phyloP scores from a whole-genome alignment of 2,329 filamentous ascomycete genomes.

The Coniella vitis region DNA sequence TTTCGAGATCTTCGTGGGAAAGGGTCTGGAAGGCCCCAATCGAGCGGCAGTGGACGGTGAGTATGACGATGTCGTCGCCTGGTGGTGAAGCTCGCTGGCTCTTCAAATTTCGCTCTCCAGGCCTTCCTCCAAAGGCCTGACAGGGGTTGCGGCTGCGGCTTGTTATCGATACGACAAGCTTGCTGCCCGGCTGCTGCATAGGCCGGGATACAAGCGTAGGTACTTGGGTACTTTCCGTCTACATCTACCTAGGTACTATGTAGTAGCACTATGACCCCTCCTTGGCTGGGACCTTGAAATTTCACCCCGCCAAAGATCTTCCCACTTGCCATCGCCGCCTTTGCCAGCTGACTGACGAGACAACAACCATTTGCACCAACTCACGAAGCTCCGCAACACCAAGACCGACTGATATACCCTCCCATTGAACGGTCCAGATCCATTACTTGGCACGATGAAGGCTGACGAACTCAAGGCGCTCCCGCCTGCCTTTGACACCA shows the following conservation, averaged over 20 bases:
- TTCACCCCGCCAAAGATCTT: constrained; percentile 17
- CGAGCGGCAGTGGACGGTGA: no score
- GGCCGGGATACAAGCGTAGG: neutral
- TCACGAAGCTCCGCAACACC: neutral
- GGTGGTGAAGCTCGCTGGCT: neutral
- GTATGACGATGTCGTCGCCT: neutral
- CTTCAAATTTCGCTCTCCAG: constrained; percentile 13
- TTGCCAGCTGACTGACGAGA: constrained; percentile 14
- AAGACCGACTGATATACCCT: neutral
- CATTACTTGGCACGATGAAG: constrained; percentile 41
- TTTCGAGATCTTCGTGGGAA: constrained; percentile 12
- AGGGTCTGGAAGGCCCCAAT: neutral
- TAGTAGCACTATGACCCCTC: constrained; percentile 16
- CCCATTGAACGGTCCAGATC: neutral
- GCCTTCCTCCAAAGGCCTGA: neutral
- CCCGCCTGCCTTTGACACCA: constrained; percentile 39
- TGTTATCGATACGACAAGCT: neutral
- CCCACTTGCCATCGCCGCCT: constrained; percentile 5
- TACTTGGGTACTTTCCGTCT: neutral
- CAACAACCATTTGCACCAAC: neutral
- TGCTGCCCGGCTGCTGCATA: no score
- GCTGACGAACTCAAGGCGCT: constrained; percentile 47
- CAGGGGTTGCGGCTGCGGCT: neutral
- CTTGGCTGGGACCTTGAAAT: constrained; percentile 11
- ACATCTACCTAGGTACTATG: neutral